phyloP scores from a whole-genome alignment of 345 rosid species.

The Euphorbia pulcherrima region DNA sequence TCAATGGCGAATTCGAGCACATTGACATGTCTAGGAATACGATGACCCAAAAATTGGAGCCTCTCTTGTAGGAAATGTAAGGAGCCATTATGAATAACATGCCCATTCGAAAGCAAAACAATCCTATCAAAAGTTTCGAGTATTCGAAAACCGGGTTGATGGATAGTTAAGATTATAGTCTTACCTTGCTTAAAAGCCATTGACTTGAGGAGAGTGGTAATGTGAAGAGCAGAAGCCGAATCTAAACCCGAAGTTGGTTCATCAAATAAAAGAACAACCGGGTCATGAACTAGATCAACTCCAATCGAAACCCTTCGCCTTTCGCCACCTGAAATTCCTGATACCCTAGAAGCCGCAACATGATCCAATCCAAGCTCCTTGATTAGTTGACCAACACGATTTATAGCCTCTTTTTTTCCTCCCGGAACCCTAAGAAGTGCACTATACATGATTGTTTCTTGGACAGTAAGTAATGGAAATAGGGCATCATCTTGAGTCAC shows the following conservation, averaged over 20 bases:
- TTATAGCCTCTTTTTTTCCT: conserved; percentile 37
- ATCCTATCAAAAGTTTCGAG: conserved; percentile 63
- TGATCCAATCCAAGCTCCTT: conserved; percentile 70
- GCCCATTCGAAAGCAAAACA: conserved; percentile 67
- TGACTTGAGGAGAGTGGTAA: conserved; percentile 55
- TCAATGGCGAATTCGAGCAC: conserved; percentile 87
- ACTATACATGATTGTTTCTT: conserved; percentile 77
- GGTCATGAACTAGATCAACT: conserved; percentile 86
- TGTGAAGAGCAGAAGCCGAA: conserved; percentile 80
- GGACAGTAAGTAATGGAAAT: conserved; percentile 77
- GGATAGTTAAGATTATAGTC: conserved; percentile 77
- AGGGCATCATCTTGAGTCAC: conserved; percentile 84
- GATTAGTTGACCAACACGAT: conserved; percentile 54
- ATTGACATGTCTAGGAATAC: conserved; percentile 62
- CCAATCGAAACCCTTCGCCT: conserved; percentile 85
- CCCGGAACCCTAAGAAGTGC: conserved; percentile 71
- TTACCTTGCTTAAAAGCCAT: conserved; percentile 67
- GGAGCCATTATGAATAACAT: conserved; percentile 54
- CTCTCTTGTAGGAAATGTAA: conserved; percentile 51
- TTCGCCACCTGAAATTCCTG: conserved; percentile 91
- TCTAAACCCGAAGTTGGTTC: conserved; percentile 98
- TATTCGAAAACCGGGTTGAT: conserved; percentile 88
- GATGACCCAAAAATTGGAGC: conserved; percentile 50
- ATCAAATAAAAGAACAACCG: conserved; percentile 73
- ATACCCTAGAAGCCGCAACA: conserved; percentile 54